Conservation (phyloP, 2,329 filamentous ascomycete species). For the Coniochaeta prunicola region DNA sequence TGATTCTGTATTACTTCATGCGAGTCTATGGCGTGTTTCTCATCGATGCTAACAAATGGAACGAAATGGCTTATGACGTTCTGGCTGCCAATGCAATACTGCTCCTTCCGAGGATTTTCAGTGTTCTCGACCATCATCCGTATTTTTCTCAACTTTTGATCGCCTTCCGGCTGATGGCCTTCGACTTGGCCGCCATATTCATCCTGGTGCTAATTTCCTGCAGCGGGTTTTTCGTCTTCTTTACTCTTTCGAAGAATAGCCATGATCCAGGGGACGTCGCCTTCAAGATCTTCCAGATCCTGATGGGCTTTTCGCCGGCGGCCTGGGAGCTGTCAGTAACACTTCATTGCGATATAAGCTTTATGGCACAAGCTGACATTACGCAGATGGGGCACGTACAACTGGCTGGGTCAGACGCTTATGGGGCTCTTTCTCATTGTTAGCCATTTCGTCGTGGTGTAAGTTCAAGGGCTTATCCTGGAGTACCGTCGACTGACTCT, state of each 20-base stretch:
- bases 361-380: not conserved
- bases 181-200: slow-evolving; percentile 79
- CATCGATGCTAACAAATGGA: slow-evolving; percentile 66
- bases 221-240: slow-evolving; percentile 93
- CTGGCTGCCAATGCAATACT: slow-evolving; percentile 85
- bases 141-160: slow-evolving; percentile 95
- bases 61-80: slow-evolving; percentile 88
- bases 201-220: slow-evolving; percentile 80
- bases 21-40: slow-evolving; percentile 82
- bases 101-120: slow-evolving; percentile 85
- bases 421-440: slow-evolving; percentile 83
- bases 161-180: slow-evolving; percentile 88
- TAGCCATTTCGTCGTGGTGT: slow-evolving; percentile 88
- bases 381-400: slow-evolving; percentile 61
- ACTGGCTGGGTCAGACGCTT: slow-evolving; percentile 67
- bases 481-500: slow-evolving; percentile 2
- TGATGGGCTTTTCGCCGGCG: slow-evolving; percentile 94
- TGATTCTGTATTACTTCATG: slow-evolving; percentile 85
- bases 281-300: slow-evolving; percentile 84
- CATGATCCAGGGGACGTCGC: slow-evolving; percentile 69
- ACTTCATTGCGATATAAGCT: not conserved
- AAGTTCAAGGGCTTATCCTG: slow-evolving; percentile 19
- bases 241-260: slow-evolving; percentile 70
- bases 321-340: slow-evolving; percentile 74
- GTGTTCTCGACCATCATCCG: slow-evolving; percentile 86